These are phyloP conservation scores for Cyberlindnera veronae DNA, from an alignment of 805 yeast species.

Conservation along the genomic window DNA sequence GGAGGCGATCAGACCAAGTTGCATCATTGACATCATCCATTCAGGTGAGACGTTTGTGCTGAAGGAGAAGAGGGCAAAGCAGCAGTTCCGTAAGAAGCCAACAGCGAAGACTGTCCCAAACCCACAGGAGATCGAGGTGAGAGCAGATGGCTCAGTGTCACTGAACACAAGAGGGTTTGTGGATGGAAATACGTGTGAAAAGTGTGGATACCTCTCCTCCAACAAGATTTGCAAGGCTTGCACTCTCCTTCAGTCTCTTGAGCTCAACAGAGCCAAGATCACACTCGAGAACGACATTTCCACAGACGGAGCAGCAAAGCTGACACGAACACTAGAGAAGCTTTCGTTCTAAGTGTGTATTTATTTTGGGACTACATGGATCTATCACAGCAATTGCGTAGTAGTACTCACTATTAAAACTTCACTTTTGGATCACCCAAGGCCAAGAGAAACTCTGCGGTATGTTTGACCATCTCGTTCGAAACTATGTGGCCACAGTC, in stretches of 20 bases:
- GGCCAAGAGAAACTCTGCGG: background rate
- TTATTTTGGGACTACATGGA: no score
- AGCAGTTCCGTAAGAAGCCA: slow-evolving; percentile 19
- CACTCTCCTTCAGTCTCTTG: slow-evolving; percentile 78
- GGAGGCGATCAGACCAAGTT: slow-evolving; percentile 86
- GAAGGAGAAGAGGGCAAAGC: slow-evolving; percentile 50
- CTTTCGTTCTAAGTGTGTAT: slow-evolving; percentile 50
- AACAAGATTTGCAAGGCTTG: slow-evolving; percentile 93
- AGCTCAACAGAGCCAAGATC: slow-evolving; percentile 67
- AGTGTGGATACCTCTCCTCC: slow-evolving; percentile 89
- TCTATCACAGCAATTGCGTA: no score
- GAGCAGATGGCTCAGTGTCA: slow-evolving; percentile 60
- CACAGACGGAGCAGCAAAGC: slow-evolving; percentile 60
- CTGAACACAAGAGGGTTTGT: slow-evolving; percentile 36
- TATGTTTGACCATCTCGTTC: slow-evolving; percentile 18
- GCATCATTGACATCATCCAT: slow-evolving; percentile 90
- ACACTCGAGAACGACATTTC: slow-evolving; percentile 49
- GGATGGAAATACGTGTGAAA: slow-evolving; percentile 76
- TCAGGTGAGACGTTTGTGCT: slow-evolving; percentile 86
- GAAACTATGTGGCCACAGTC: slow-evolving; percentile 19
- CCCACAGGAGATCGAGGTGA: slow-evolving; percentile 45
- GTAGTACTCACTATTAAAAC: no score
- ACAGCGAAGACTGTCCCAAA: slow-evolving; percentile 10
- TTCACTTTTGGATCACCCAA: background rate
- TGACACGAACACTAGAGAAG: slow-evolving; percentile 58